Conservation (phyloP, 2,329 filamentous ascomycete species). For the Aspergillus niger region DNA sequence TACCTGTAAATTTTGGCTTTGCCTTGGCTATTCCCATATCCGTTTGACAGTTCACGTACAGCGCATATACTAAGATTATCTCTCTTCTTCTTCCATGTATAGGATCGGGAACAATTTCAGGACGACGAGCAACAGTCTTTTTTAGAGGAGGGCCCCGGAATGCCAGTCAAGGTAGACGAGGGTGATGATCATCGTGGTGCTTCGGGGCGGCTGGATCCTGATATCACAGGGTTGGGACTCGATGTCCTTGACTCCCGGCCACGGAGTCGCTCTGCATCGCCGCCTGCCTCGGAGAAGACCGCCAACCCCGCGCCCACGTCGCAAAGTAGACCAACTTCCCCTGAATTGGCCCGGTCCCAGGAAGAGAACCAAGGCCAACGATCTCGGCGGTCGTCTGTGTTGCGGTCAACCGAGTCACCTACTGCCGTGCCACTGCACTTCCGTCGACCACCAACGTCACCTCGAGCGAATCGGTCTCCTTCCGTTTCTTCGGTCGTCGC, state of each 20-base stretch:
- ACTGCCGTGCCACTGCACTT: conserved; percentile 61
- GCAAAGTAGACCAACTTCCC: conserved; percentile 39
- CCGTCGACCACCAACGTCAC: conserved; percentile 52
- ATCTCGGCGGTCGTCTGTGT: conserved; percentile 33
- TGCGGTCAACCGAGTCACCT: conserved; percentile 44
- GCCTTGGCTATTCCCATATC: conserved; percentile 24
- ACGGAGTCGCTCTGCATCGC: conserved; percentile 40
- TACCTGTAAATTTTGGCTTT: conserved; percentile 34
- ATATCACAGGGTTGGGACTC: conserved; percentile 24
- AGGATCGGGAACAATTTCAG: conserved; percentile 36
- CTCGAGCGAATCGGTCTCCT: conserved; percentile 45
- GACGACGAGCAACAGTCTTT: conserved; percentile 56
- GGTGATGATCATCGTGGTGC: conserved; percentile 44
- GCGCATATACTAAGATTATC: conserved; percentile 35
- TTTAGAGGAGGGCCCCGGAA: conserved; percentile 67
- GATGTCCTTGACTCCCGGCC: conserved; percentile 27
- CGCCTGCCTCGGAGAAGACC: conserved; percentile 31
- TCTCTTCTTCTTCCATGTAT: conserved; percentile 31
- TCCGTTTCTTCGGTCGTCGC: conserved; percentile 42
- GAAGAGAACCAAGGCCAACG: conserved; percentile 19
- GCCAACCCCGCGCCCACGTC: conserved; percentile 33
- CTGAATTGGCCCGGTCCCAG: conserved; percentile 20
- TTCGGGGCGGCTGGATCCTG: conserved; percentile 44
- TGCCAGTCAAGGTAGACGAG: conserved; percentile 48
- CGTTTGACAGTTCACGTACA: conserved; percentile 22